A percentile compares a stretch with the other conserved stretches of the same genome.
These are phyloP conservation scores for Exophiala mesophila DNA, from an alignment of 2,329 filamentous ascomycete species.

Conservation along the genomic window DNA sequence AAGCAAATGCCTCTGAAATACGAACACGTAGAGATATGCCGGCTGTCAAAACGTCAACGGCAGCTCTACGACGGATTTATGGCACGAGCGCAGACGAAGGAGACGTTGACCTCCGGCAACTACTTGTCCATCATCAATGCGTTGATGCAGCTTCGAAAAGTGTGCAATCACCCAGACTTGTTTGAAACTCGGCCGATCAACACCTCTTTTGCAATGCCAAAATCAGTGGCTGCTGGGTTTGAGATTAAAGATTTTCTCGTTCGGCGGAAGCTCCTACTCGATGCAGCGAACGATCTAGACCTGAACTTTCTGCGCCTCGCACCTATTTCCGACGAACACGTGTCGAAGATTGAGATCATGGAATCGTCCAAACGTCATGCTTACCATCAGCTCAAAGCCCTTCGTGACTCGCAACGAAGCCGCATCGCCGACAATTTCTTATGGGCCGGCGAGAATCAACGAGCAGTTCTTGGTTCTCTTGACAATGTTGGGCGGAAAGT, in stretches of 20 bases:
- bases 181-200: slow-evolving; percentile 96
- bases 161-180: slow-evolving; percentile 96
- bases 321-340: slow-evolving; percentile 63
- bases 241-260: slow-evolving; percentile 67
- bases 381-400: slow-evolving; percentile 62
- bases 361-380: slow-evolving; percentile 64
- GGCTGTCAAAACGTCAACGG: slow-evolving; percentile 88
- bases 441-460: slow-evolving; percentile 21
- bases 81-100: slow-evolving; percentile 79
- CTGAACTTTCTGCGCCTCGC: slow-evolving; percentile 75
- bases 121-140: slow-evolving; percentile 98
- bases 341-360: slow-evolving; percentile 51
- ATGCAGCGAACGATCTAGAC: slow-evolving; percentile 57
- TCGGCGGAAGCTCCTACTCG: slow-evolving; percentile 58
- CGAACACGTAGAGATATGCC: slow-evolving; percentile 93
- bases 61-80: slow-evolving; percentile 97
- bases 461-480: slow-evolving; percentile 66
- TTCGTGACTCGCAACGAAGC: slow-evolving; percentile 65
- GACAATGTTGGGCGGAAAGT: slow-evolving; percentile 66
- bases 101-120: slow-evolving; percentile 85
- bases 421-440: slow-evolving; percentile 36
- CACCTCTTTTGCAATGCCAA: slow-evolving; percentile 89
- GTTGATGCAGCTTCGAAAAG: slow-evolving; percentile 92
- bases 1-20: slow-evolving; percentile 99
- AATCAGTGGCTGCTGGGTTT: slow-evolving; percentile 70